These are phyloP conservation scores for Heliocybe sulcata DNA, from an alignment of 1,284 basidiomycete species.

Conservation along the genomic window DNA sequence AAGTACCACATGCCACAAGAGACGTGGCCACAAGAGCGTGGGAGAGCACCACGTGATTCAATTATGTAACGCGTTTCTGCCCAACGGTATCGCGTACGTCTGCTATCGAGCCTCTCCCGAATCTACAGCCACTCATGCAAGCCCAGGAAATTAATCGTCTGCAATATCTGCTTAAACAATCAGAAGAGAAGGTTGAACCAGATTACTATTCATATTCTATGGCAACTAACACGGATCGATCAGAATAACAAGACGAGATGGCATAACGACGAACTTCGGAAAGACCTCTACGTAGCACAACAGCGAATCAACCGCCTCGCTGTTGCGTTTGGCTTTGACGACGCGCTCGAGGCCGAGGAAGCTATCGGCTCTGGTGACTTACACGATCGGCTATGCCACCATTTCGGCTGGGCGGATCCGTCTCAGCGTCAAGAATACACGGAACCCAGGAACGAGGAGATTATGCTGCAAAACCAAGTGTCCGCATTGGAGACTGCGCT, in stretches of 20 bases:
- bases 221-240: background rate
- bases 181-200: background rate
- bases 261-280: conserved; percentile 20
- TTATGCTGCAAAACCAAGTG: background rate
- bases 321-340: conserved; percentile 27
- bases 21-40: background rate
- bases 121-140: background rate
- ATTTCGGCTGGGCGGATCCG: background rate
- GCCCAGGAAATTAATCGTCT: background rate
- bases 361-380: conserved; percentile 27
- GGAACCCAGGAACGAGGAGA: background rate
- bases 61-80: background rate
- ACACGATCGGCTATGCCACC: background rate
- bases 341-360: conserved; percentile 27
- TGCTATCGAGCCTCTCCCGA: too few relatives aligned
- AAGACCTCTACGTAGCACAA: conserved; percentile 24
- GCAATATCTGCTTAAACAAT: background rate
- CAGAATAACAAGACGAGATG: background rate
- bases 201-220: background rate
- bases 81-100: too few relatives aligned
- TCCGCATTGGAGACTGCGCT: background rate
- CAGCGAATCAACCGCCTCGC: conserved; percentile 26
- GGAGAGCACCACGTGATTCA: background rate
- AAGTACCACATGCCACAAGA: too few relatives aligned
- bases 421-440: background rate